Evolutionary conservation across 2,329 filamentous ascomycete genomes (phyloP).

Genomic region (Apiospora phragmitis): DNA sequence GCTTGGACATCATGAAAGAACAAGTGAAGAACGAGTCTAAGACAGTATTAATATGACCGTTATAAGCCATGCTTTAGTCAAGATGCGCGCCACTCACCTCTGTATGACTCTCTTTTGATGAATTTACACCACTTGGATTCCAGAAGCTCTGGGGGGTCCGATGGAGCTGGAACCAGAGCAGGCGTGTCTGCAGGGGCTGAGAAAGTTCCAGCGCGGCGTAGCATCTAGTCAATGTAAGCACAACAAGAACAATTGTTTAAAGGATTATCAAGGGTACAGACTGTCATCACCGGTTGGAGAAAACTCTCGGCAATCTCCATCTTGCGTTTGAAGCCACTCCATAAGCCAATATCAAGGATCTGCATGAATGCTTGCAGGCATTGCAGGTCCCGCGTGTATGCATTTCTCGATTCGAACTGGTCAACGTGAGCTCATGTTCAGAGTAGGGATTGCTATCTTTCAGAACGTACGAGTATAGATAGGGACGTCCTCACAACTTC

Average conservation of each 20-base stretch:
- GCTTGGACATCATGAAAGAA: constrained; percentile 27
- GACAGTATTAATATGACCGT: background rate
- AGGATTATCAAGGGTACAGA: constrained; percentile 14
- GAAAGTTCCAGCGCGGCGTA: constrained; percentile 44
- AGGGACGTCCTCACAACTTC: constrained; percentile 39
- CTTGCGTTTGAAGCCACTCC: constrained; percentile 59
- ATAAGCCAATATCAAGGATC: constrained; percentile 53
- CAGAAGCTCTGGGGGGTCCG: constrained; percentile 23
- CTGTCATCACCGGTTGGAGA: constrained; percentile 51
- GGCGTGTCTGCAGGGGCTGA: constrained; percentile 22
- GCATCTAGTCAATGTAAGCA: constrained; percentile 40
- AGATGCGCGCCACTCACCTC: constrained; percentile 16
- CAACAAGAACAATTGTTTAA: too few relatives aligned
- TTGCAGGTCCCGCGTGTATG: constrained; percentile 50
- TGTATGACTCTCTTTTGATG: constrained; percentile 28
- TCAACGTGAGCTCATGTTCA: constrained; percentile 5
- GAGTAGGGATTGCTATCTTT: constrained; percentile 18
- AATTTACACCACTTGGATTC: constrained; percentile 28
- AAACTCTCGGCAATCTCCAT: constrained; percentile 62
- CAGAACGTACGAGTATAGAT: constrained; percentile 32
- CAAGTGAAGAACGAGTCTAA: constrained; percentile 27
- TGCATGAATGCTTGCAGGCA: constrained; percentile 51
- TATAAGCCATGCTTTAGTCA: background rate
- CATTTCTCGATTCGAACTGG: constrained; percentile 50
- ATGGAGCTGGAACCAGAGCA: constrained; percentile 18